Base-by-base conservation (phyloP, 495 filamentous ascomycete genomes). In the Daldinia caldariorum region DNA sequence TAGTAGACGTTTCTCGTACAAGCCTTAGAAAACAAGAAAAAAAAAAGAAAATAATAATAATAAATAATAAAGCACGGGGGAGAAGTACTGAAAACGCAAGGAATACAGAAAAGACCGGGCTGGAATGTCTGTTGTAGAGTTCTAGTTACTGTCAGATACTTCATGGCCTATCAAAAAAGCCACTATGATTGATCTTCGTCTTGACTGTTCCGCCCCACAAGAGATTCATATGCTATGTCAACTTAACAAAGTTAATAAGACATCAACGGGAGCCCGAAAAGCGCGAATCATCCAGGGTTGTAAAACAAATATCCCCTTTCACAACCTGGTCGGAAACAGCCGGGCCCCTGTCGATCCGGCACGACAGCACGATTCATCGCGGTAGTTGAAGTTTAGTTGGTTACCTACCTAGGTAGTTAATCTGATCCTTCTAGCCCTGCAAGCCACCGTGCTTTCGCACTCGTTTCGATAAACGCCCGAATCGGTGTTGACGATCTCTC, bases 111-210 rank as follows among this genome's bases (percentile, higher is more conserved):
- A 35, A 7, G 6, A 35, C 34, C 34, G 9, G 34, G 34, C 6
- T 10, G 6, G 34, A 6, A 10, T 35, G 34, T 35, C 6, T 43
- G 9, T 51, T 5, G 14, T 32, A 9, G 26, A 26, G 1, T 3
- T 26, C 26, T 3, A 26, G 26, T 3, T 47, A 6, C 26, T 34
- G 61, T 22, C 53, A 39, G 7, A 29, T 13, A 29, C 20, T 4
- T 31, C 20, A 22, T 2, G 54, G 1, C 53, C 10, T 57, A 57
- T 38, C 49, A 22, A 47, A 9, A 47, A 3, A 18, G 43, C 18
- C 43, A 38, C 16, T 59, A 55, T 54, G 61, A 65, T 61, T 70
- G 67, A 70, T 70, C 61, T 66, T 65, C 67, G 49, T 56, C 67
- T 70, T 57, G 61, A 60, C 61, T 65, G 61, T 70, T 61, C 61